phyloP scores from a whole-genome alignment of 768 basidiomycete genomes.

The Amanita polypyramis region DNA sequence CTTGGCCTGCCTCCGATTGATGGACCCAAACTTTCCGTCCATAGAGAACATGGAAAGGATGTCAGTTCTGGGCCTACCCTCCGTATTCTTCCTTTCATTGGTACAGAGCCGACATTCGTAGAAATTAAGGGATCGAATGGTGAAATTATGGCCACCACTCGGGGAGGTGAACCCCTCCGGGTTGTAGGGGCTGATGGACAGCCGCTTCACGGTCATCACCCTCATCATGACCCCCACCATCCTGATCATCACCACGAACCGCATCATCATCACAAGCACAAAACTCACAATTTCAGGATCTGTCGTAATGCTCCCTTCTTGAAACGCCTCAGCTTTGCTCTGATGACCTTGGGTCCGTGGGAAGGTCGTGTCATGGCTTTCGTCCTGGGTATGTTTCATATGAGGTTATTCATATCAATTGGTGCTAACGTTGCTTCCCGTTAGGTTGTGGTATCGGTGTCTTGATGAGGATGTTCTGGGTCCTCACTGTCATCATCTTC shows the following conservation, averaged over 20 bases:
- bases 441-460: slow-evolving; percentile 80
- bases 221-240: neutral
- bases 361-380: slow-evolving; percentile 78
- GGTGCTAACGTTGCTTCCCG: slow-evolving; percentile 1
- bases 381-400: slow-evolving; percentile 45
- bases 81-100: slow-evolving; percentile 7
- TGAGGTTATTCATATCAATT: slow-evolving; percentile 2
- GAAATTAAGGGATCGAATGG: neutral
- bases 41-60: slow-evolving; percentile 4
- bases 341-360: slow-evolving; percentile 69
- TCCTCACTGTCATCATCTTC: slow-evolving; percentile 49
- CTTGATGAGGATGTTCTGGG: slow-evolving; percentile 72
- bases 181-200: neutral
- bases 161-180: neutral
- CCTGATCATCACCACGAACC: slow-evolving; percentile 9
- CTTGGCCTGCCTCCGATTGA: slow-evolving; percentile 45
- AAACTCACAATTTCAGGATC: neutral
- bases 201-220: neutral
- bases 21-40: slow-evolving; percentile 7
- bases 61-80: slow-evolving; percentile 1
- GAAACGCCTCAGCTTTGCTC: slow-evolving; percentile 49
- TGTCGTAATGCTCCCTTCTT: slow-evolving; percentile 33
- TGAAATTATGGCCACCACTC: neutral
- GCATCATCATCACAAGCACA: slow-evolving; percentile 17
- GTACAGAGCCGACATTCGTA: neutral